Conservation (phyloP, 208 protist species). For the Angomonas desouzai region DNA sequence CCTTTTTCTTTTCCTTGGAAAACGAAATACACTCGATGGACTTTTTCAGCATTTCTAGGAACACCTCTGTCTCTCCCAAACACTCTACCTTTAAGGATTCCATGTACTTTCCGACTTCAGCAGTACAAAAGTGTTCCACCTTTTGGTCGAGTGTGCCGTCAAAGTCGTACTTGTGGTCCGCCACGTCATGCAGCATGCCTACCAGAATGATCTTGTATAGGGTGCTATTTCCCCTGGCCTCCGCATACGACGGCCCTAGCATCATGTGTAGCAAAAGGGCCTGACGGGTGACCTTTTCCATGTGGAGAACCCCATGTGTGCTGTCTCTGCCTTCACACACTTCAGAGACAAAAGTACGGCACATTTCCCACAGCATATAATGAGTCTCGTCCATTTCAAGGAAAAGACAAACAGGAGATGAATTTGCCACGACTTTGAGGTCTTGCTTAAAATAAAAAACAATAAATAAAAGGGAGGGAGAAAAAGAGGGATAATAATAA, state of each 20-base stretch:
- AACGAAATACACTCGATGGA: conserved; percentile 70
- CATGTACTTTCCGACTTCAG: not conserved
- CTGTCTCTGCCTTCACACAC: conserved; percentile 59
- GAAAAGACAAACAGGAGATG: too few relatives aligned
- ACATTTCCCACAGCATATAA: conserved; percentile 59
- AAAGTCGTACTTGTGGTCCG: conserved; percentile 83
- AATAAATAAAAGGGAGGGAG: not conserved
- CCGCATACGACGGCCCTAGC: conserved; percentile 10
- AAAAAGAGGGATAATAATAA: not conserved
- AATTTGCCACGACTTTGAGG: too few relatives aligned
- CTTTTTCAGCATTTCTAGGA: conserved; percentile 3
- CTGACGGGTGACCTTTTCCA: conserved; percentile 69
- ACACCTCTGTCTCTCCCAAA: not conserved
- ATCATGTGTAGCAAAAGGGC: conserved; percentile 65
- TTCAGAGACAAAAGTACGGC: conserved; percentile 48
- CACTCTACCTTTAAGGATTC: not conserved
- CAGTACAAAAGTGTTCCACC: conserved; percentile 29
- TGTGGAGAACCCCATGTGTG: conserved; percentile 73
- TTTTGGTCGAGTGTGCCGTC: conserved; percentile 28
- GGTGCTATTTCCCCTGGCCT: not conserved
- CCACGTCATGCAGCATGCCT: conserved; percentile 86
- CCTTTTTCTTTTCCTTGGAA: conserved; percentile 66
- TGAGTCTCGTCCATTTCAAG: conserved; percentile 46
- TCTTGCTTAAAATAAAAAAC: too few relatives aligned
- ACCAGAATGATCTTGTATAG: conserved; percentile 59